A percentile compares a stretch with the other conserved stretches of the same genome.
phyloP scores from a whole-genome alignment of 495 filamentous ascomycete genomes.

The Tetracladium setigerum region DNA sequence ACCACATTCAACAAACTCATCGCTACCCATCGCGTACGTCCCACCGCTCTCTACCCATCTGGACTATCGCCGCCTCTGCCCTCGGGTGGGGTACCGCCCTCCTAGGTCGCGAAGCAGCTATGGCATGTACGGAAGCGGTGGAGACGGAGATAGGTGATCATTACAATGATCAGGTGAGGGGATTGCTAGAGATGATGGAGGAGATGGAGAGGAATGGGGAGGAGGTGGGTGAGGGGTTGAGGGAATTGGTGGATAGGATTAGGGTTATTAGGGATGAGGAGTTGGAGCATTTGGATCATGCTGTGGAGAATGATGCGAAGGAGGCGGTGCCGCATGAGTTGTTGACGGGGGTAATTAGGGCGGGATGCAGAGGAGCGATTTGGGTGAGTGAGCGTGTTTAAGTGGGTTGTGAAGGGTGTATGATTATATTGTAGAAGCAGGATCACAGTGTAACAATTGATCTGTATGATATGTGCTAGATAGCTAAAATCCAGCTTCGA shows the following conservation, averaged over 20 bases:
- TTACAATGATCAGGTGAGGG: constrained; percentile 87
- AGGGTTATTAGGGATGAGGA: constrained; percentile 91
- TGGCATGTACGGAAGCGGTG: constrained; percentile 98
- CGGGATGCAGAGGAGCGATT: constrained; percentile 85
- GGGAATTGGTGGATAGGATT: constrained; percentile 62
- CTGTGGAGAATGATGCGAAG: constrained; percentile 84
- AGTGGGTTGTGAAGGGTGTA: background rate
- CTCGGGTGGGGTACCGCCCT: constrained; percentile 84
- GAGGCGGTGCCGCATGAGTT: constrained; percentile 82
- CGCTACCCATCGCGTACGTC: constrained; percentile 82
- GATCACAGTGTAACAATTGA: too few relatives aligned
- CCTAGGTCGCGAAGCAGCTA: constrained; percentile 90
- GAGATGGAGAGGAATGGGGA: constrained; percentile 59
- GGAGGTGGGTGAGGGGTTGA: constrained; percentile 71
- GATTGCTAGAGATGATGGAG: constrained; percentile 70
- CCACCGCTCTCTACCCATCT: constrained; percentile 88
- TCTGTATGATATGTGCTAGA: too few relatives aligned
- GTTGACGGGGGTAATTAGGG: constrained; percentile 78
- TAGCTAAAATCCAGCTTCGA: too few relatives aligned
- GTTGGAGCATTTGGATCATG: constrained; percentile 92
- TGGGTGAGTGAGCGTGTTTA: constrained; percentile 58
- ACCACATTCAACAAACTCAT: constrained; percentile 76
- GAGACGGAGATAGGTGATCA: constrained; percentile 97
- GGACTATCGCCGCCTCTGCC: constrained; percentile 75
- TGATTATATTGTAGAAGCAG: too few relatives aligned